Evolutionary conservation across 176 grass and related monocot genomes (phyloP), one percentile per base, ranked within the genome.

Genomic region (Carex parvula): DNA sequence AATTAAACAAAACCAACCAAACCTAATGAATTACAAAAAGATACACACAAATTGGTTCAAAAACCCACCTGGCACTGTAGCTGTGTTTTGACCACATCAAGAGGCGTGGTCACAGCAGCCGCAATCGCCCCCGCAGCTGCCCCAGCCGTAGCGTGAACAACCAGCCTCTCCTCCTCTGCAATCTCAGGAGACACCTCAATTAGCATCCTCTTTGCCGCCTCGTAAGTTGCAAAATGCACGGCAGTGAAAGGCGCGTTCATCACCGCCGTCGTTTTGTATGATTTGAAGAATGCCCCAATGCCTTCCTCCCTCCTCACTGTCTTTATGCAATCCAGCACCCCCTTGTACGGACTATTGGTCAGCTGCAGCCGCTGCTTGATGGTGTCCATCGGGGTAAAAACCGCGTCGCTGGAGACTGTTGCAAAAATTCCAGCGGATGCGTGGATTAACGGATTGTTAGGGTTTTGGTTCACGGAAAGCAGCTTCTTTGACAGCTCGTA

Each of bases 361-460:
- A 97, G 94, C 92, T 97, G 94, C 85, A 97, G 76, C 24, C 94
- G 84, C 88, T 97, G 94, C 88, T 97, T 97, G 70, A 97, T 87
- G 35, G 94, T 97, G 80, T 97, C 94, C 94, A 97, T 97, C 4
- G 94, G 94, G 18, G 92, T 97, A 77, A 97, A 92, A 13, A 97
- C 92, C 0, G 94, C 90, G 50, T 97, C 94, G 68, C 94, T 97
- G 48, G 92, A 83, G 4, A 97, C 8, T 14, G 94, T 97, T 1
- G 94, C 94, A 56, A 97, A 11, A 64, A 97, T 89, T 52, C 94
- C 94, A 1, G 94, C 87, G 12, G 92, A 67, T 2, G 94, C 94
- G 85, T 97, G 94, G 1, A 84, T 92, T 7, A 88, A 90, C 8
- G 92, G 92, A 75, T 97, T 97, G 54, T 92, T 94, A 42, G 88